A percentile compares a stretch with the other conserved stretches of the same genome.
Evolutionary conservation across 768 basidiomycete species (phyloP).

Genomic region (Chalciporus chontae): DNA sequence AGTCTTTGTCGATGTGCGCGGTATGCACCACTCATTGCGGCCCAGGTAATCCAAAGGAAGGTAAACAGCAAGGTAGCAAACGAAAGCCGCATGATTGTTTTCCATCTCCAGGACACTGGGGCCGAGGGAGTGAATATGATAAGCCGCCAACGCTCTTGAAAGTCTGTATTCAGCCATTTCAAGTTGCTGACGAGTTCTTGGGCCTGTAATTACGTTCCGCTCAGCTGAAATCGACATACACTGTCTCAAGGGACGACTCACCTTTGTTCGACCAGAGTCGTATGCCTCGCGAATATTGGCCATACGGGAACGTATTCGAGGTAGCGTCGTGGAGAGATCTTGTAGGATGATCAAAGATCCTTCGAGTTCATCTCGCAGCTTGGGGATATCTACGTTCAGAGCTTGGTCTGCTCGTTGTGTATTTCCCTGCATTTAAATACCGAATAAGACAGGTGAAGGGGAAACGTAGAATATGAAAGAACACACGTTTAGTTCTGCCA

Average conservation of each 20-base stretch:
- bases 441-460: neutral
- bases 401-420: slow-evolving; percentile 57
- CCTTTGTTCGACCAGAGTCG: slow-evolving; percentile 69
- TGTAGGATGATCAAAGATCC: slow-evolving; percentile 55
- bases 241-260: slow-evolving; percentile 19
- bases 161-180: slow-evolving; percentile 74
- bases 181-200: slow-evolving; percentile 59
- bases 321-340: slow-evolving; percentile 56
- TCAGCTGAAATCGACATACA: slow-evolving; percentile 1
- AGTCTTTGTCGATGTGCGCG: slow-evolving; percentile 71
- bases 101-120: slow-evolving; percentile 74
- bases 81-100: slow-evolving; percentile 53
- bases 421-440: slow-evolving; percentile 42
- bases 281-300: slow-evolving; percentile 61
- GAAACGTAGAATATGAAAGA: neutral
- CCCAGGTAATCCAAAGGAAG: slow-evolving; percentile 58
- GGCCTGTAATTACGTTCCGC: slow-evolving; percentile 43
- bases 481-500: slow-evolving; percentile 56
- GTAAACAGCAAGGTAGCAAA: slow-evolving; percentile 56
- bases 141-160: slow-evolving; percentile 70
- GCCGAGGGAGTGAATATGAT: slow-evolving; percentile 71
- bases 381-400: slow-evolving; percentile 55
- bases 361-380: slow-evolving; percentile 57
- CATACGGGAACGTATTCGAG: slow-evolving; percentile 59
- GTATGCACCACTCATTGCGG: slow-evolving; percentile 62